Conservation (phyloP, 2,329 filamentous ascomycete genomes). For the Colletotrichum camelliae region DNA sequence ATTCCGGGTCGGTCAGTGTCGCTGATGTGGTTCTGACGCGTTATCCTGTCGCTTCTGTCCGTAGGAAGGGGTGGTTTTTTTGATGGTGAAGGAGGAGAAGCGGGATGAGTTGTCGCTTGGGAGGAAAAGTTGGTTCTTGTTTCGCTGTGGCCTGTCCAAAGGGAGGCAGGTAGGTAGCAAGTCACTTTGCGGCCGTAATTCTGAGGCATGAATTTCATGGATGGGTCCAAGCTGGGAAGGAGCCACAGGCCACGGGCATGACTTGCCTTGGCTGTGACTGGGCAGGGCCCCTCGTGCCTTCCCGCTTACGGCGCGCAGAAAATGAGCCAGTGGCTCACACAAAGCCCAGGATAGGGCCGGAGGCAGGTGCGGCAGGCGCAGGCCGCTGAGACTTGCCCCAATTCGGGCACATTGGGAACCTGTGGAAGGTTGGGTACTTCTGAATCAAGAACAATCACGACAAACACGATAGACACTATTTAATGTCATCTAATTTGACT, state of each 20-base stretch:
- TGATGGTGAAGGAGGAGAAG: conserved; percentile 23
- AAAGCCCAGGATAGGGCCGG: neutral
- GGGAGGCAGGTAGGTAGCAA: conserved; percentile 11
- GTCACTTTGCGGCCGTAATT: conserved; percentile 13
- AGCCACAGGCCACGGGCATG: neutral
- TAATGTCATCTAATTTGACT: neutral
- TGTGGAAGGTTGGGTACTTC: neutral
- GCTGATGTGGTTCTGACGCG: conserved; percentile 15
- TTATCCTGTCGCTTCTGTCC: conserved; percentile 14
- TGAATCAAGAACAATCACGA: neutral
- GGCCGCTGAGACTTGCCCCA: neutral
- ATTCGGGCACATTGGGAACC: neutral
- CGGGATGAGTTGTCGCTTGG: conserved; percentile 6
- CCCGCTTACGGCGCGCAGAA: neutral
- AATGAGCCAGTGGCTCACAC: neutral
- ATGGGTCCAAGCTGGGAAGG: conserved; percentile 3
- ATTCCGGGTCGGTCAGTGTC: neutral
- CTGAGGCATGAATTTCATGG: conserved; percentile 6
- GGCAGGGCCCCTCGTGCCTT: conserved; percentile 3
- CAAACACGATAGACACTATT: neutral
- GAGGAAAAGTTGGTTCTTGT: conserved; percentile 29
- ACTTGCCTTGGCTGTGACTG: conserved; percentile 9
- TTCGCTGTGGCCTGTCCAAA: conserved; percentile 17
- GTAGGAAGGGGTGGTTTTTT: conserved; percentile 1
- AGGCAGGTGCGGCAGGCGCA: neutral